Conservation (phyloP, 2,329 filamentous ascomycete genomes). For the Apiospora aurea region DNA sequence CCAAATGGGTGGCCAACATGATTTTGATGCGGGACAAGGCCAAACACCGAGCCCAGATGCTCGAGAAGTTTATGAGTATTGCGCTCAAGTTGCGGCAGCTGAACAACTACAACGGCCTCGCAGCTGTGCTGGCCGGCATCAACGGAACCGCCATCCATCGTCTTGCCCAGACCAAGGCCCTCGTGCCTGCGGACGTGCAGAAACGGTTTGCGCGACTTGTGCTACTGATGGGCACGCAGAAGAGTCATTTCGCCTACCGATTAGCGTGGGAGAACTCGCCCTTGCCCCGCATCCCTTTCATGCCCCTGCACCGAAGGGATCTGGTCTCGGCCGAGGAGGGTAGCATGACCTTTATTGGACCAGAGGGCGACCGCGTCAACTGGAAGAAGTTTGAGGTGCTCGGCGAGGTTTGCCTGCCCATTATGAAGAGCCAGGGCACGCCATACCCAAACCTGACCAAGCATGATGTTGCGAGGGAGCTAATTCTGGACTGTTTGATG, state of each 20-base stretch:
- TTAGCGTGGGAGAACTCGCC: slow-evolving; percentile 97
- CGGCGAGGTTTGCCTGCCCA: slow-evolving; percentile 86
- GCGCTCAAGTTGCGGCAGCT: slow-evolving; percentile 84
- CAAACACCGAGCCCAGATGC: slow-evolving; percentile 87
- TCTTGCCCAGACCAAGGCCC: slow-evolving; percentile 77
- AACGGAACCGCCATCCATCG: slow-evolving; percentile 88
- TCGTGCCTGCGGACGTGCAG: slow-evolving; percentile 74
- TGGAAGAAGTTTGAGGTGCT: slow-evolving; percentile 99
- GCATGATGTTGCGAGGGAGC: slow-evolving; percentile 73
- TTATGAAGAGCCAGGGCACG: slow-evolving; percentile 89
- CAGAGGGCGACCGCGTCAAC: slow-evolving; percentile 79
- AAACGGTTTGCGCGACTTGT: slow-evolving; percentile 89
- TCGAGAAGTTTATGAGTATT: slow-evolving; percentile 96
- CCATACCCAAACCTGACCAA: slow-evolving; percentile 77
- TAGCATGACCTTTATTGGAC: slow-evolving; percentile 85
- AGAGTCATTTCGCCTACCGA: slow-evolving; percentile 94
- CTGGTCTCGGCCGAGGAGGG: slow-evolving; percentile 92
- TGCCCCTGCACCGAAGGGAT: slow-evolving; percentile 88
- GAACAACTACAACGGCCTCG: slow-evolving; percentile 97
- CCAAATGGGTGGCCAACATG: slow-evolving; percentile 83
- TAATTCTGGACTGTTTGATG: slow-evolving; percentile 84
- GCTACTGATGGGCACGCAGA: slow-evolving; percentile 91
- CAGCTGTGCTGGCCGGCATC: slow-evolving; percentile 92
- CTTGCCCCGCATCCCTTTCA: slow-evolving; percentile 88
- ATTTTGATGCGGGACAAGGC: slow-evolving; percentile 91